A percentile compares a stretch with the other conserved stretches of the same genome.
Conservation (phyloP, 2,329 filamentous ascomycete genomes). For the Trichoderma sp. region DNA sequence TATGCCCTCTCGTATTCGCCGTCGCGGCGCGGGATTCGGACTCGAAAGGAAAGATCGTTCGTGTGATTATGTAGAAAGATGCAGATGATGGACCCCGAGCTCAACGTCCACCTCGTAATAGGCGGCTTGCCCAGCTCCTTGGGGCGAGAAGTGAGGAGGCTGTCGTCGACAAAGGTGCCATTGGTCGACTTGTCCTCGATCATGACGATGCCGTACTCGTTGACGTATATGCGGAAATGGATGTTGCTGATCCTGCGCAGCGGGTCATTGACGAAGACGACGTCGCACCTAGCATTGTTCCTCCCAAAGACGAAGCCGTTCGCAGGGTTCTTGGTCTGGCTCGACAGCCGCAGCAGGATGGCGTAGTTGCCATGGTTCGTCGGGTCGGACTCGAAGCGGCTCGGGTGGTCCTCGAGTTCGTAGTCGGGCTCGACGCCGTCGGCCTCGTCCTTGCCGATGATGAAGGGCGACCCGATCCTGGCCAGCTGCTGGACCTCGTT, state of each 20-base stretch:
- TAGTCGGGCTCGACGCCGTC: slow-evolving; percentile 55
- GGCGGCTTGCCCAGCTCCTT: slow-evolving; percentile 38
- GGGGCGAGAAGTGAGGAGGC: slow-evolving; percentile 55
- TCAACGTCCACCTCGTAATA: slow-evolving; percentile 60
- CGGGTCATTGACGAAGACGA: slow-evolving; percentile 66
- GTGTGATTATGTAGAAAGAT: slow-evolving; percentile 58
- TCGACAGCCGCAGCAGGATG: slow-evolving; percentile 79
- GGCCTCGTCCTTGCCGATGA: slow-evolving; percentile 52
- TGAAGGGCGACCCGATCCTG: slow-evolving; percentile 48
- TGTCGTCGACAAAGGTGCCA: slow-evolving; percentile 81
- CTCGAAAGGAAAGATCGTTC: slow-evolving; percentile 74
- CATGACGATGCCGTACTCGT: slow-evolving; percentile 84
- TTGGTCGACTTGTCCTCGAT: slow-evolving; percentile 95
- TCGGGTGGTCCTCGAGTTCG: slow-evolving; percentile 51
- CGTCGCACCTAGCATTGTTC: slow-evolving; percentile 69
- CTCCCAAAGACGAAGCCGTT: slow-evolving; percentile 87
- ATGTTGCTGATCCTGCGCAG: slow-evolving; percentile 81
- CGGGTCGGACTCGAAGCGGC: slow-evolving; percentile 46
- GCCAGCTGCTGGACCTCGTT: slow-evolving; percentile 63
- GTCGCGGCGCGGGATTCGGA: slow-evolving; percentile 78
- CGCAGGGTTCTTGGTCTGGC: slow-evolving; percentile 64
- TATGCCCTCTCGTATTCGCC: slow-evolving; percentile 67
- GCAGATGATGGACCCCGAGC: slow-evolving; percentile 71
- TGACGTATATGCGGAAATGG: slow-evolving; percentile 95
- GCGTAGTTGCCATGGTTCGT: slow-evolving; percentile 56